A percentile compares a stretch with the other conserved stretches of the same genome.
These are phyloP conservation scores for Aspergillus flavus DNA, from an alignment of 2,329 filamentous ascomycete species.

Conservation along the genomic window DNA sequence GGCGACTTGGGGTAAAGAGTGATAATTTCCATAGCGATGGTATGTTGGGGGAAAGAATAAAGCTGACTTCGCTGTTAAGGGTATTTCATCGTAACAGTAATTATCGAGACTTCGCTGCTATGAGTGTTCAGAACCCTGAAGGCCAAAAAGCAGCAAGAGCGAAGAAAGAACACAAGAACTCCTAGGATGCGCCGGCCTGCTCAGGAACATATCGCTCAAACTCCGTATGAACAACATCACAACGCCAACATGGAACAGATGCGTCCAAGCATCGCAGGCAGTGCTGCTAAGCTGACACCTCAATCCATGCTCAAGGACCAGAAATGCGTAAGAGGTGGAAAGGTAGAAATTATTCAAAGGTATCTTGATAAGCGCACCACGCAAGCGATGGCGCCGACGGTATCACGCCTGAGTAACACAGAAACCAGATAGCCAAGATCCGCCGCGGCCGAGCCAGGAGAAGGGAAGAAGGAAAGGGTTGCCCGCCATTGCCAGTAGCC, in stretches of 20 bases:
- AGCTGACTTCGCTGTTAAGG: slow-evolving; percentile 4
- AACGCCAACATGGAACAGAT: slow-evolving; percentile 9
- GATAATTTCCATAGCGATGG: not conserved
- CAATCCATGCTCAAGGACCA: not conserved
- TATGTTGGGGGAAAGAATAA: slow-evolving; percentile 1
- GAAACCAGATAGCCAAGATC: not conserved
- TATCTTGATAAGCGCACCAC: not conserved
- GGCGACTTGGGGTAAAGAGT: not conserved
- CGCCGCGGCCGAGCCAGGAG: not conserved
- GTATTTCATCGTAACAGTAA: slow-evolving; percentile 18
- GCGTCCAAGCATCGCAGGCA: not conserved
- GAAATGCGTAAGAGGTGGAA: not conserved
- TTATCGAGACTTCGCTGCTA: not conserved
- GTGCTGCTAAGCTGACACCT: not conserved
- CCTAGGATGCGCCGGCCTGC: slow-evolving; percentile 29
- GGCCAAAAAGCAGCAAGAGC: slow-evolving; percentile 5
- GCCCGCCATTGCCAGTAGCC: not conserved
- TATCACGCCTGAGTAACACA: not conserved
- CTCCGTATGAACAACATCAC: slow-evolving; percentile 16
- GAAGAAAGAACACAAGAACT: slow-evolving; percentile 23
- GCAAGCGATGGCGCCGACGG: not conserved
- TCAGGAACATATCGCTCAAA: slow-evolving; percentile 17
- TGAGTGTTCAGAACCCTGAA: not conserved
- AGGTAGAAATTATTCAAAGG: not conserved
- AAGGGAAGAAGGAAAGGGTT: not conserved